Conservation (phyloP, 179 eudicot genomes). For the Silene noctiflora region DNA sequence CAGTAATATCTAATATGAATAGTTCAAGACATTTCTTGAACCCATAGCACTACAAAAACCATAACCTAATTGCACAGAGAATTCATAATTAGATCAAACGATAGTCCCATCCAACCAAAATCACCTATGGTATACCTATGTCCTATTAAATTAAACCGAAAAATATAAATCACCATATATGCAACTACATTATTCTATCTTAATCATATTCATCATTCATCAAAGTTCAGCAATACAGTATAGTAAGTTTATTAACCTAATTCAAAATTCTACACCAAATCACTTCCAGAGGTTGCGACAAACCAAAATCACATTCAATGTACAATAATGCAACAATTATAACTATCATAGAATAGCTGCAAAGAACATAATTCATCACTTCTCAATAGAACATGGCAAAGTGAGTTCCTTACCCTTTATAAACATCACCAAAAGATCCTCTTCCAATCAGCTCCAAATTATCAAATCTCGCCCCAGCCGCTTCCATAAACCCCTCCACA, state of each 20-base stretch:
- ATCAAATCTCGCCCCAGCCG: conserved; percentile 71
- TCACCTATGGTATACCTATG: neutral
- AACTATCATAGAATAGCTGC: neutral
- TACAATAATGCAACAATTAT: neutral
- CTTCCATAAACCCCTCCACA: conserved; percentile 64
- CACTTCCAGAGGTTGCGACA: neutral
- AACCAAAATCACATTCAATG: neutral
- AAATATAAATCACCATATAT: neutral
- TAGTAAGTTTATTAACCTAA: neutral
- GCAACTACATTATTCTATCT: neutral
- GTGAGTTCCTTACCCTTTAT: conserved; percentile 57
- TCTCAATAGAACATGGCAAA: neutral
- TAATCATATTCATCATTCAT: neutral
- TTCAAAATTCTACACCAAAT: neutral
- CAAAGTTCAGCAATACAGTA: neutral
- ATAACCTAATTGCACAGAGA: neutral
- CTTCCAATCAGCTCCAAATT: conserved; percentile 91
- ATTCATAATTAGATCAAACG: neutral
- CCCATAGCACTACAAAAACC: neutral
- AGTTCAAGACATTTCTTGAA: neutral
- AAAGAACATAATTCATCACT: neutral
- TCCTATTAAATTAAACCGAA: neutral
- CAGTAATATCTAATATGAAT: neutral
- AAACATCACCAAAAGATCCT: conserved; percentile 94
- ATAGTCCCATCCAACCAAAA: neutral